Base-by-base conservation (phyloP, 805 yeast species). In the Priceomyces carsonii region DNA sequence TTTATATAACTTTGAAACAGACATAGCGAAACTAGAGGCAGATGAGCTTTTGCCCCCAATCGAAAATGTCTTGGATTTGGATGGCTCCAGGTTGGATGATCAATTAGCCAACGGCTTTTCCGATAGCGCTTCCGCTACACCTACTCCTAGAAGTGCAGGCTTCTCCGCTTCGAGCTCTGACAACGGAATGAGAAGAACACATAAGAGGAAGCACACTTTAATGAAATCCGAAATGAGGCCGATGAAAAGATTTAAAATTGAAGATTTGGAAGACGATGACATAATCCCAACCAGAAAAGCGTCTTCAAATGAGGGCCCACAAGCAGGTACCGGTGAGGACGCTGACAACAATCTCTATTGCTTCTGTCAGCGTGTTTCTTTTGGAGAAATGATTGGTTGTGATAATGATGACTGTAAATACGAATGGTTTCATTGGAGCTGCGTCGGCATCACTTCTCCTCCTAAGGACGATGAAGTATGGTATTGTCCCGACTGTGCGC, bases 301-400 rank as follows among this genome's bases (percentile, higher is more conserved):
- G 18, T 29, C 38, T 15, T 18, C 34, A 2, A 43, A 36, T 16
- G 51, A 51, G 39, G 49, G 63, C 16, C 51, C 54, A 3, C 34
- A 9, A 12, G 31, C 35, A 9, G 36, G 39, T 10, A 41, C 36
- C 79, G 69, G 68, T 8, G 74, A 68, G 28, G 73, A 66, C 43
- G 68, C 72, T 0, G 74, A 69, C 41, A 67, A 68, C 41, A 66
- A 59, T 32, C 50, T 69, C 36, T 91, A 91, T 57, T 93, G 99
- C 61, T 83, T 86, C 63, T 93, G 99, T 57, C 96, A 88, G 58
- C 83, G 93, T 47, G 95, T 87, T 0, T 90, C 97, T 1, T 89
- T 84, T 63, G 99, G 99, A 18, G 90, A 83, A 50, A 93, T 93
- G 99, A 87, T 93, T 53, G 98, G 95, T 0, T 93, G 99, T 64